Conservation (phyloP, 352 stramenopile species). For the Phytophthora tentaculata region DNA sequence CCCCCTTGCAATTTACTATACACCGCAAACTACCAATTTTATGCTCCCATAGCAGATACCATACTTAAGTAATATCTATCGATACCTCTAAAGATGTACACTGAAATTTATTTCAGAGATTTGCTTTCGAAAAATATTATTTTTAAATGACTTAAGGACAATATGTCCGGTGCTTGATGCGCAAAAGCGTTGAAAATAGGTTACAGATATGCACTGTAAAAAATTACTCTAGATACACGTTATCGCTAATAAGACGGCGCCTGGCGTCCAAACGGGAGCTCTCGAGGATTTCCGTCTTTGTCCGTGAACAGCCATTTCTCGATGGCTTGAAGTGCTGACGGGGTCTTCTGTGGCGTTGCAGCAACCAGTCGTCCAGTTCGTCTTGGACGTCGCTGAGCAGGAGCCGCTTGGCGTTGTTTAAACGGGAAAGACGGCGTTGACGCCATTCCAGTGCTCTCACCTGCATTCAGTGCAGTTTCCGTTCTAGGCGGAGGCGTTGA, state of each 20-base stretch:
- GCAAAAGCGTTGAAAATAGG: too few species aligned
- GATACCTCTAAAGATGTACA: too few species aligned
- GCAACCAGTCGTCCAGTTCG: conserved; percentile 24
- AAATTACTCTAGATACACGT: too few species aligned
- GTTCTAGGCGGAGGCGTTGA: conserved; percentile 14
- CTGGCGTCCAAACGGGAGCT: conserved; percentile 37
- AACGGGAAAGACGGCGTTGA: conserved; percentile 47
- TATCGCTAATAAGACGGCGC: conserved; percentile 41
- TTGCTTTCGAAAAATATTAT: too few species aligned
- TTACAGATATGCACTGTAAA: too few species aligned
- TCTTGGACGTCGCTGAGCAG: conserved; percentile 18
- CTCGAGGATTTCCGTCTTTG: conserved; percentile 43
- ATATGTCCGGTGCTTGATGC: too few species aligned
- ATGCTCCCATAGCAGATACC: too few species aligned
- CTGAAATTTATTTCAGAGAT: too few species aligned
- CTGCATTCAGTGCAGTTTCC: conserved; percentile 5
- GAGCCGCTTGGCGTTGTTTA: conserved; percentile 33
- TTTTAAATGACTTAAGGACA: too few species aligned
- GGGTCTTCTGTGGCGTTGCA: conserved; percentile 28
- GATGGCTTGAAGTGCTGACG: conserved; percentile 46
- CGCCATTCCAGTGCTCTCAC: conserved; percentile 14
- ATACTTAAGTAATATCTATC: too few species aligned
- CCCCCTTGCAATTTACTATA: too few species aligned
- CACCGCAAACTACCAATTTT: too few species aligned
- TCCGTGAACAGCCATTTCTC: conserved; percentile 70